A percentile compares a stretch with the other conserved stretches of the same genome.
These are phyloP conservation scores for Lanzia echinophila DNA, from an alignment of 2,329 filamentous ascomycete species.

Conservation along the genomic window DNA sequence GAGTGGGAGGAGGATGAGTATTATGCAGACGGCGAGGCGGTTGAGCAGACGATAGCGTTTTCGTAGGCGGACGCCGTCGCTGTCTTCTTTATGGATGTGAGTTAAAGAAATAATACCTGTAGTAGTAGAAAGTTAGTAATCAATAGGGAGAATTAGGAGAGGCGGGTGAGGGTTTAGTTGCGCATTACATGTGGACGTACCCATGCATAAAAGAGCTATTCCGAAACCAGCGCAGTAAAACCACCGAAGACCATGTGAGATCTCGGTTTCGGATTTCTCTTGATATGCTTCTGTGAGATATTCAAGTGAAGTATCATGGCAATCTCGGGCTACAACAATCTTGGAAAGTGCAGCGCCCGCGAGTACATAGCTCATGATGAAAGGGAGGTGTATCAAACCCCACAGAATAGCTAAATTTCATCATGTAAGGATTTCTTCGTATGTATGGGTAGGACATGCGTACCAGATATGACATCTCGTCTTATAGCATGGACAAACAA, in stretches of 20 bases:
- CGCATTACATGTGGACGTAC: slow-evolving; percentile 14
- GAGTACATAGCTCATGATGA: slow-evolving; percentile 57
- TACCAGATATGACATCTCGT: slow-evolving; percentile 39
- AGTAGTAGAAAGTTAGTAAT: not conserved
- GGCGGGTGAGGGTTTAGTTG: not conserved
- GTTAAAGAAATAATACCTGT: slow-evolving; percentile 43
- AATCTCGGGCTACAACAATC: slow-evolving; percentile 53
- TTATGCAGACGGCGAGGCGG: slow-evolving; percentile 42
- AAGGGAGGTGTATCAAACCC: slow-evolving; percentile 51
- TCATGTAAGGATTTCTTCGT: not conserved
- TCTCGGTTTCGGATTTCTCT: slow-evolving; percentile 41
- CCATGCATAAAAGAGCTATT: slow-evolving; percentile 47
- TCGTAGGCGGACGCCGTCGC: slow-evolving; percentile 34
- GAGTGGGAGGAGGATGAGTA: slow-evolving; percentile 50
- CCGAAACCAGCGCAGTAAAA: slow-evolving; percentile 60
- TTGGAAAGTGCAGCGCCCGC: slow-evolving; percentile 51
- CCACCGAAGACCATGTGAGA: slow-evolving; percentile 49
- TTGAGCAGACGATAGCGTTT: slow-evolving; percentile 46
- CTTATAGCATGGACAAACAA: slow-evolving; percentile 56
- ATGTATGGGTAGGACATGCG: slow-evolving; percentile 10
- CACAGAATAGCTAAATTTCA: slow-evolving; percentile 42
- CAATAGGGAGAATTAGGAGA: not conserved
- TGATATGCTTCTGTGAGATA: slow-evolving; percentile 46
- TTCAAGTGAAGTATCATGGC: slow-evolving; percentile 39
- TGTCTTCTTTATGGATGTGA: slow-evolving; percentile 49